A percentile compares a stretch with the other conserved stretches of the same genome.
Conservation (phyloP, 805 yeast species). For the Lipomyces yamanashiensis region DNA sequence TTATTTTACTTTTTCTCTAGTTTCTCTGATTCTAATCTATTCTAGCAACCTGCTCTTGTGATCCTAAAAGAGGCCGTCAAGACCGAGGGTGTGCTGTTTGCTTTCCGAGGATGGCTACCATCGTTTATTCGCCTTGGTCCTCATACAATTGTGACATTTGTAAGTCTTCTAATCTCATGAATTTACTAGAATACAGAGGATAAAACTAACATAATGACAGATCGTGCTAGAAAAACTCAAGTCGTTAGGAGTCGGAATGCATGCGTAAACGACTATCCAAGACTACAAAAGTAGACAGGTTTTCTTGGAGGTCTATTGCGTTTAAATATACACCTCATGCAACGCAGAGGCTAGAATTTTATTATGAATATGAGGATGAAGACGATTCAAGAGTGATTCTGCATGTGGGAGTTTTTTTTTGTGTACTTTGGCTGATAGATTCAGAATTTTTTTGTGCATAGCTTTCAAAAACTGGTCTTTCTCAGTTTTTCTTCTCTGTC, state of each 20-base stretch:
- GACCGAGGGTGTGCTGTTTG: constrained; percentile 74
- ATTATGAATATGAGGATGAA: background rate
- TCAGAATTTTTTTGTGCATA: background rate
- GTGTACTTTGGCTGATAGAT: background rate
- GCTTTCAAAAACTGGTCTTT: background rate
- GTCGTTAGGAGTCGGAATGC: constrained; percentile 41
- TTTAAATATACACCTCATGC: background rate
- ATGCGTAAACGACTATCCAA: background rate
- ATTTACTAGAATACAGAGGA: too few species aligned
- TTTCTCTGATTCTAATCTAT: constrained; percentile 29
- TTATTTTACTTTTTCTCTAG: background rate
- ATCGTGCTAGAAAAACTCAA: constrained; percentile 47
- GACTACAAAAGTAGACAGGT: background rate
- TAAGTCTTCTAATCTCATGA: background rate
- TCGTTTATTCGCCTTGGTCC: constrained; percentile 87
- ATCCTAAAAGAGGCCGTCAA: constrained; percentile 62
- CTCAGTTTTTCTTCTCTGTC: too few species aligned
- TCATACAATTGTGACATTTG: constrained; percentile 50
- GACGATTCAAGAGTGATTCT: background rate
- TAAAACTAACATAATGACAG: constrained; percentile 6
- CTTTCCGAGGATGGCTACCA: constrained; percentile 92
- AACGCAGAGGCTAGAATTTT: background rate
- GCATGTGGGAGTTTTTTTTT: constrained; percentile 14
- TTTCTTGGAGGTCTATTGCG: too few species aligned
- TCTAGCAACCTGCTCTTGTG: constrained; percentile 52